These are phyloP conservation scores for Eucalyptus cloeziana DNA, from an alignment of 345 rosid genomes.

Conservation along the genomic window DNA sequence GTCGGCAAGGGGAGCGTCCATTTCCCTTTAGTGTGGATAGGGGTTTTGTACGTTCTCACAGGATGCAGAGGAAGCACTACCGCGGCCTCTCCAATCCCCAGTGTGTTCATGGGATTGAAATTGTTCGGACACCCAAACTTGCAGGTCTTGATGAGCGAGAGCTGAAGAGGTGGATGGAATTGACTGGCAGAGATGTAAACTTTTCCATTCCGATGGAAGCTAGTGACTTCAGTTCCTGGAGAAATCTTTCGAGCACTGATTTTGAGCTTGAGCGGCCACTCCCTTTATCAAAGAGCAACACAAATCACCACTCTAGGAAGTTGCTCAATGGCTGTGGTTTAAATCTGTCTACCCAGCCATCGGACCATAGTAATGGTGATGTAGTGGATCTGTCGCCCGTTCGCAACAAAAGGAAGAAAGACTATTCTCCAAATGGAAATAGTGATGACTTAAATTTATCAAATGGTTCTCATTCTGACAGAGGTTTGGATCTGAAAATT, in stretches of 20 bases:
- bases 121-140: conserved; percentile 27
- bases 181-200: conserved; percentile 29
- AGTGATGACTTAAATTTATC: not conserved
- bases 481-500: conserved; percentile 2
- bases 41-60: conserved; percentile 43
- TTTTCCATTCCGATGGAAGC: conserved; percentile 28
- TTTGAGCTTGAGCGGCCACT: conserved; percentile 28
- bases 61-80: conserved; percentile 53
- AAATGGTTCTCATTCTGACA: not conserved
- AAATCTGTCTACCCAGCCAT: conserved; percentile 29
- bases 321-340: conserved; percentile 28
- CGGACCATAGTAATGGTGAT: conserved; percentile 24
- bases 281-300: not conserved
- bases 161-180: conserved; percentile 30
- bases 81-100: conserved; percentile 47
- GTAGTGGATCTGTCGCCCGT: conserved; percentile 19
- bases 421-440: conserved; percentile 7
- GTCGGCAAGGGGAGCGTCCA: conserved; percentile 41
- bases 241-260: conserved; percentile 28
- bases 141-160: conserved; percentile 25
- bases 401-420: conserved; percentile 28
- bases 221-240: conserved; percentile 37
- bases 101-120: conserved; percentile 39
- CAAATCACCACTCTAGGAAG: conserved; percentile 3
- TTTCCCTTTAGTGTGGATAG: conserved; percentile 37